Percentiles rank a stretch among this genome's conserved stretches.
These are phyloP conservation scores for Symbiodinium natans DNA, from an alignment of 73 alveolate genomes.

Conservation along the genomic window DNA sequence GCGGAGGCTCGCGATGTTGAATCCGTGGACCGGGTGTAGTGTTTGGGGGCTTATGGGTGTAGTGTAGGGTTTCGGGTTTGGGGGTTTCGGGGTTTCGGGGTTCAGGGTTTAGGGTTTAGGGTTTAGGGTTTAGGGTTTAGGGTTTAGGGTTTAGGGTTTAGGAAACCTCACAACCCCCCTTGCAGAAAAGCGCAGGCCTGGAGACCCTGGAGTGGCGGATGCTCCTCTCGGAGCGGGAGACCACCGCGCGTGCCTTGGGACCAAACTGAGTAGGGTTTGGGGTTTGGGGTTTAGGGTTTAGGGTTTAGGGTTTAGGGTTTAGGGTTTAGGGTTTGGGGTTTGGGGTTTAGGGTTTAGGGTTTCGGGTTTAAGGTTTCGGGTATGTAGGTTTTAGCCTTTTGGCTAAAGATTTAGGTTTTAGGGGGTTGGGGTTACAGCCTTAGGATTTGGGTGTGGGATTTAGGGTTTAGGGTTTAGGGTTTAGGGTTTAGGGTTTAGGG, in stretches of 20 bases:
- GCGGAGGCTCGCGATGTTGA: no score
- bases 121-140: neutral
- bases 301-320: neutral
- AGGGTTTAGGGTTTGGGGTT: neutral
- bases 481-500: no score
- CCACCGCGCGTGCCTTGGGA: constrained; percentile 77
- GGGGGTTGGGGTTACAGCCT: no score
- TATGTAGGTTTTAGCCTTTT: no score
- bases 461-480: no score
- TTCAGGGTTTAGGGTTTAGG: neutral
- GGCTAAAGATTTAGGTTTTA: no score
- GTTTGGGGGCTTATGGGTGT: no score
- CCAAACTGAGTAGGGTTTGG: neutral
- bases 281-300: neutral
- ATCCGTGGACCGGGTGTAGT: no score
- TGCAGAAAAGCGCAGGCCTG: neutral
- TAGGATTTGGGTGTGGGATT: no score
- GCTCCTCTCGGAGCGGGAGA: constrained; percentile 84
- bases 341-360: neutral
- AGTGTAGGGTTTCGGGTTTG: neutral
- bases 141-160: neutral
- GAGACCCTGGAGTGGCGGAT: constrained; percentile 85
- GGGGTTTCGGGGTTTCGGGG: neutral
- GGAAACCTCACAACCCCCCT: neutral
- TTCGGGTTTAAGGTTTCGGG: no score